Conservation (phyloP, 2,329 filamentous ascomycete species). For the Chaetomiaceae sp. region DNA sequence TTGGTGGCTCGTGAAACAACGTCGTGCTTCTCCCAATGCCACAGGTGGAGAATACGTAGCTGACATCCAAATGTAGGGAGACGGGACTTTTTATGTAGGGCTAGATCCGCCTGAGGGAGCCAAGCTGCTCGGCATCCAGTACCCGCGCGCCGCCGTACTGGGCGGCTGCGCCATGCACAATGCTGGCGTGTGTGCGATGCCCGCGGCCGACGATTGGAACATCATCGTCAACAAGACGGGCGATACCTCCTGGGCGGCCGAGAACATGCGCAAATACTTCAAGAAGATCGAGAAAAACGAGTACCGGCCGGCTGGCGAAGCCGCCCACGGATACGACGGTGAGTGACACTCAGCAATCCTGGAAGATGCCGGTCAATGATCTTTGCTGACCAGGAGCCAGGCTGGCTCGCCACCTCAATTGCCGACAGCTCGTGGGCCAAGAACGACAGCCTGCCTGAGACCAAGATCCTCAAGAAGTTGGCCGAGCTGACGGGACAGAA, state of each 20-base stretch:
- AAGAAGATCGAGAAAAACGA: conserved; percentile 49
- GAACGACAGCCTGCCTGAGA: conserved; percentile 18
- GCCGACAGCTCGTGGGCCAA: conserved; percentile 20
- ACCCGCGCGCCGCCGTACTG: conserved; percentile 41
- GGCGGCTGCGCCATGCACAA: conserved; percentile 54
- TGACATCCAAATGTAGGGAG: too few species aligned
- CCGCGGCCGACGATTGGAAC: conserved; percentile 54
- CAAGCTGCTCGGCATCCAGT: conserved; percentile 38
- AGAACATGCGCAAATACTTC: conserved; percentile 56
- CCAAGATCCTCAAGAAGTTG: conserved; percentile 21
- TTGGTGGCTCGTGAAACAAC: too few species aligned
- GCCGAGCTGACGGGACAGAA: conserved; percentile 28
- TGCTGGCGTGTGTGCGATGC: conserved; percentile 52
- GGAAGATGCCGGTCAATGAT: too few species aligned
- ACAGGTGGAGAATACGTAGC: too few species aligned
- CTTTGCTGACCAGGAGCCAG: conserved; percentile 12
- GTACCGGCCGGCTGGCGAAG: conserved; percentile 40
- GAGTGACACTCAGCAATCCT: too few species aligned
- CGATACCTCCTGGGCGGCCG: conserved; percentile 51
- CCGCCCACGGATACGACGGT: conserved; percentile 48
- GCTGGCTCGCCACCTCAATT: conserved; percentile 21
- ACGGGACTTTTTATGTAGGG: conserved; percentile 34
- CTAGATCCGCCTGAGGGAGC: conserved; percentile 35
- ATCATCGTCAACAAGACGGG: conserved; percentile 51
- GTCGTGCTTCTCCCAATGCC: too few species aligned